phyloP scores from a whole-genome alignment of 1,284 basidiomycete species.

The Pterulicium gracile region DNA sequence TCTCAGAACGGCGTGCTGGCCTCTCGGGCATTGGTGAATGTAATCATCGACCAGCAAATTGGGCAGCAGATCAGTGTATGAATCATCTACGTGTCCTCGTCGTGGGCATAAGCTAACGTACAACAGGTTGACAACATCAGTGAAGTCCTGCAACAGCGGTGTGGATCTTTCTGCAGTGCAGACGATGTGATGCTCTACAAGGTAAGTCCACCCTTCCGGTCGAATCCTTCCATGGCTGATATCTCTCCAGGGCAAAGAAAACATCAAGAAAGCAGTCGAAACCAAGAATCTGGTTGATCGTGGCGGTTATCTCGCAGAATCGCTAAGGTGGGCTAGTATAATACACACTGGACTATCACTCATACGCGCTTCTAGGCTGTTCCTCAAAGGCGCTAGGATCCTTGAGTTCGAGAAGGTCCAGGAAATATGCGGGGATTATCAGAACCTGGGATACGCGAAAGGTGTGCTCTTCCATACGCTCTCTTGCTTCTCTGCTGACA shows the following conservation, averaged over 20 bases:
- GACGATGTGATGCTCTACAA: slow-evolving; percentile 99
- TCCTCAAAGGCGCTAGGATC: slow-evolving; percentile 79
- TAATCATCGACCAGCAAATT: slow-evolving; percentile 96
- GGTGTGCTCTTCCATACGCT: slow-evolving; percentile 29
- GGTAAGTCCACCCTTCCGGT: slow-evolving; percentile 27
- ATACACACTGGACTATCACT: slow-evolving; percentile 11
- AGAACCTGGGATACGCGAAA: slow-evolving; percentile 71
- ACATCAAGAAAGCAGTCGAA: slow-evolving; percentile 83
- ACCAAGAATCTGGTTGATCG: slow-evolving; percentile 64
- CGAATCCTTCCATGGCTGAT: slow-evolving; percentile 7
- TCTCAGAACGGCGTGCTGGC: slow-evolving; percentile 73
- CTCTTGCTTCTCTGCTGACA: slow-evolving; percentile 6
- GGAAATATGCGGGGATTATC: slow-evolving; percentile 82
- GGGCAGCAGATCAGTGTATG: slow-evolving; percentile 89
- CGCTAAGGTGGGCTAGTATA: slow-evolving; percentile 47
- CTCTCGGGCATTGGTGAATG: slow-evolving; percentile 84
- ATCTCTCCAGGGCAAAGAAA: slow-evolving; percentile 74
- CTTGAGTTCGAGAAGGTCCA: slow-evolving; percentile 78
- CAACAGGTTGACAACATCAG: slow-evolving; percentile 88
- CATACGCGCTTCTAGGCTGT: too few species aligned
- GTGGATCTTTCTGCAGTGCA: slow-evolving; percentile 94
- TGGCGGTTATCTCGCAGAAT: slow-evolving; percentile 71
- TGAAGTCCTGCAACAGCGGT: slow-evolving; percentile 87
- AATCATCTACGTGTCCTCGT: slow-evolving; percentile 6
- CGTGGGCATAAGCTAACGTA: background rate